Percentiles rank a stretch among this genome's conserved stretches.
These are phyloP conservation scores for Lactuca saligna DNA, from an alignment of 129 eudicot genomes.

Conservation along the genomic window DNA sequence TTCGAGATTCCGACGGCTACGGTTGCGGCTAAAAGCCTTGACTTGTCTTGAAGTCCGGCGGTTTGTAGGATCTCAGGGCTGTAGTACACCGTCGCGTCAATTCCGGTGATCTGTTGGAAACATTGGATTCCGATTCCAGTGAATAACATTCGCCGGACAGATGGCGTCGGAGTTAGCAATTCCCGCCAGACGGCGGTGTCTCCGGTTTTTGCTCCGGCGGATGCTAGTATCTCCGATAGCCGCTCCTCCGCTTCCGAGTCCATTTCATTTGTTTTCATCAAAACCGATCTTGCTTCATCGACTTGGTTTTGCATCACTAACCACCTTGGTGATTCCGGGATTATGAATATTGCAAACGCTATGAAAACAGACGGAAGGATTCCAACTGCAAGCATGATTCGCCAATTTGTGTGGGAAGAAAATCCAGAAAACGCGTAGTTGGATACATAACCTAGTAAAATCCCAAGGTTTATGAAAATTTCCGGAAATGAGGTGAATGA, in stretches of 20 bases:
- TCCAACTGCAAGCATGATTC: constrained; percentile 74
- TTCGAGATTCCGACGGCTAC: constrained; percentile 79
- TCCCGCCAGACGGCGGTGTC: constrained; percentile 61
- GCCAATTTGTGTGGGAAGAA: constrained; percentile 56
- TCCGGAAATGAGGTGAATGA: constrained; percentile 78
- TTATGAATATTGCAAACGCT: constrained; percentile 51
- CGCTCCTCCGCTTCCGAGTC: constrained; percentile 61
- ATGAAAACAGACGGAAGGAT: constrained; percentile 62
- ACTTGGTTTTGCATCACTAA: constrained; percentile 52
- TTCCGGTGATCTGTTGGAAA: constrained; percentile 82
- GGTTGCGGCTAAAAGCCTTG: constrained; percentile 69
- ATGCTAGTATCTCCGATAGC: constrained; percentile 56
- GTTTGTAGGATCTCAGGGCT: constrained; percentile 60
- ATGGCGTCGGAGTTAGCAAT: constrained; percentile 56
- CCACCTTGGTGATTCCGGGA: constrained; percentile 87
- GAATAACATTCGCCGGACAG: constrained; percentile 57
- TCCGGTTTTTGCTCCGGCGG: constrained; percentile 48
- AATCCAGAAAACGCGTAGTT: constrained; percentile 70
- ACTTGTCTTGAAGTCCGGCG: constrained; percentile 50
- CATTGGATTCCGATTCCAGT: constrained; percentile 66
- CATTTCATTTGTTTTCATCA: constrained; percentile 43
- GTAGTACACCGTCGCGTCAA: constrained; percentile 73
- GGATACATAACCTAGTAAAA: constrained; percentile 72
- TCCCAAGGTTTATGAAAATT: constrained; percentile 68
- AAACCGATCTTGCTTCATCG: constrained; percentile 61